Conservation (phyloP, 148 eudicot genomes). For the Silene latifolia region DNA sequence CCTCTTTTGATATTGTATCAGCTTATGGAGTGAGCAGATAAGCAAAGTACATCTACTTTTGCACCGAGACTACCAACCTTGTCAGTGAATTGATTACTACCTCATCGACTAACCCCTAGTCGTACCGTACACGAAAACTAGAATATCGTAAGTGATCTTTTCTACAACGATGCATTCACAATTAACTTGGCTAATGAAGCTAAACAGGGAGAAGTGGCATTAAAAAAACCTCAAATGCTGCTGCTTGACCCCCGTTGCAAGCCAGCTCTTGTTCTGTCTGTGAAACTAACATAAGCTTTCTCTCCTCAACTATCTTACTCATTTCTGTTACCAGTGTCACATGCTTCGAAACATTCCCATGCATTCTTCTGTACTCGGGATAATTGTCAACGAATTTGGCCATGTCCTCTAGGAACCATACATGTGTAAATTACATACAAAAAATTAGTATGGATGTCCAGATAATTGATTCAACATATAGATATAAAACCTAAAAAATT, state of each 20-base stretch:
- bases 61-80: not conserved
- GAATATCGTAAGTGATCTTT: not conserved
- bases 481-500: not conserved
- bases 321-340: conserved; percentile 94
- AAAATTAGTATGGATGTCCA: not conserved
- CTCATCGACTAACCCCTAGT: not conserved
- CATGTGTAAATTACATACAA: conserved; percentile 5
- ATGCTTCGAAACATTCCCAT: conserved; percentile 97
- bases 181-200: not conserved
- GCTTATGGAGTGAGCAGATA: not conserved
- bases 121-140: not conserved
- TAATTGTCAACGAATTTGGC: conserved; percentile 98
- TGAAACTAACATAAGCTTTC: conserved; percentile 94
- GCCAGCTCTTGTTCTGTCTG: conserved; percentile 98
- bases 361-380: conserved; percentile 93
- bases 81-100: not conserved
- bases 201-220: conserved; percentile 5
- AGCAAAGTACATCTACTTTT: not conserved
- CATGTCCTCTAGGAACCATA: conserved; percentile 82
- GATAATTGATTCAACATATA: not conserved
- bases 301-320: conserved; percentile 96
- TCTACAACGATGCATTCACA: not conserved
- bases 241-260: conserved; percentile 98
- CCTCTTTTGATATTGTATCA: not conserved
- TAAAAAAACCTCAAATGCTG: conserved; percentile 83